phyloP scores from a whole-genome alignment of 352 stramenopile species.

The Phytophthora syringae region DNA sequence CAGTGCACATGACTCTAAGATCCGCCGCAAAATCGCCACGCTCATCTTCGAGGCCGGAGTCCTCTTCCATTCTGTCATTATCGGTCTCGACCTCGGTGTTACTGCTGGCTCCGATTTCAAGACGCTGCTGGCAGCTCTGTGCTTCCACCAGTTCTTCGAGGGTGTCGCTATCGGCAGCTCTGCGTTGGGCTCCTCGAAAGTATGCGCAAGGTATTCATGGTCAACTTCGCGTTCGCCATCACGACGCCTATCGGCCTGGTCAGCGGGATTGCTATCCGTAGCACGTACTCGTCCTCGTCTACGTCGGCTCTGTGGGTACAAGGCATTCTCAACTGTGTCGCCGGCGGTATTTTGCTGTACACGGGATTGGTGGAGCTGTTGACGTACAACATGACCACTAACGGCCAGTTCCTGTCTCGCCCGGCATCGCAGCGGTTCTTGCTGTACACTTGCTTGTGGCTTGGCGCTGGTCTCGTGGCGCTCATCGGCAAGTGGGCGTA shows the following conservation, averaged over 20 bases:
- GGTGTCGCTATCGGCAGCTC: constrained; percentile 63
- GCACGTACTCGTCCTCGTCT: constrained; percentile 57
- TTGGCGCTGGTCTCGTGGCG: constrained; percentile 66
- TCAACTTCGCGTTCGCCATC: constrained; percentile 59
- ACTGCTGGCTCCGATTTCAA: constrained; percentile 57
- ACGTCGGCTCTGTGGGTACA: constrained; percentile 60
- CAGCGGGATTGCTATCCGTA: constrained; percentile 64
- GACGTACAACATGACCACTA: constrained; percentile 77
- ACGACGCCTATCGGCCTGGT: constrained; percentile 62
- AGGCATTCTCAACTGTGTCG: constrained; percentile 68
- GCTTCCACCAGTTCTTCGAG: constrained; percentile 85
- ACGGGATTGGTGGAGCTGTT: constrained; percentile 69
- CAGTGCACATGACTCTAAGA: constrained; percentile 10
- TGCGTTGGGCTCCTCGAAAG: constrained; percentile 49
- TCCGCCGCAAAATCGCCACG: constrained; percentile 50
- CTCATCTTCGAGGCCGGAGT: constrained; percentile 64
- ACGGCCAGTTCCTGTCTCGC: constrained; percentile 58
- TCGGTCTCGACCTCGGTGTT: constrained; percentile 69
- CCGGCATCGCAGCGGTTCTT: constrained; percentile 39
- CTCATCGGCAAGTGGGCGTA: constrained; percentile 78
- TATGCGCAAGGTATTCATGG: constrained; percentile 45
- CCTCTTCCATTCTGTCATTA: constrained; percentile 74
- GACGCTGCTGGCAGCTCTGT: constrained; percentile 65
- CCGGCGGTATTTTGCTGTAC: constrained; percentile 76
- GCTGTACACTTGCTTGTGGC: constrained; percentile 54